Conservation (phyloP, 2,329 filamentous ascomycete species). For the Penicillium sp. region DNA sequence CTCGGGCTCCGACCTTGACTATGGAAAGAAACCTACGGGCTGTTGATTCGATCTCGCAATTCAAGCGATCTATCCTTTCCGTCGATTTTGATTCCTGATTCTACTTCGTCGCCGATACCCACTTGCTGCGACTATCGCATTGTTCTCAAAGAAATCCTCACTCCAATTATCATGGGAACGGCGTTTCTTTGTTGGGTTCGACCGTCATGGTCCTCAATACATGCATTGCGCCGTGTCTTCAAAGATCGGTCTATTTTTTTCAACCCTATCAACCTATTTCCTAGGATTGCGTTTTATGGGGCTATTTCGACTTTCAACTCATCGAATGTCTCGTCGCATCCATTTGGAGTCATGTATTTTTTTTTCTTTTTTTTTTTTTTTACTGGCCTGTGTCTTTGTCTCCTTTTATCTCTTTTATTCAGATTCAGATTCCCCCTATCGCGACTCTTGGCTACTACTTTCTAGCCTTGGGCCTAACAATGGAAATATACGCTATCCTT, state of each 20-base stretch:
- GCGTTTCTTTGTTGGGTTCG: conserved; percentile 3
- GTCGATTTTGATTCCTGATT: not conserved
- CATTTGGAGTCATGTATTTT: conserved; percentile 11
- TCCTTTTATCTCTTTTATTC: not conserved
- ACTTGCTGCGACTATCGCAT: not conserved
- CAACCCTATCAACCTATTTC: conserved; percentile 12
- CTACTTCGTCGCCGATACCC: conserved; percentile 12
- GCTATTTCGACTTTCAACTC: not conserved
- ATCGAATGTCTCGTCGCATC: conserved; percentile 13
- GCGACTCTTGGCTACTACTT: conserved; percentile 20
- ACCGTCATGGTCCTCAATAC: conserved; percentile 2
- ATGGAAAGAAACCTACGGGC: not conserved
- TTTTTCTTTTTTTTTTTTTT: not conserved
- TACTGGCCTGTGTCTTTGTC: not conserved
- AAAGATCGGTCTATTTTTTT: conserved; percentile 7
- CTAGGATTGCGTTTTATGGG: conserved; percentile 3
- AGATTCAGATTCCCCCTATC: conserved; percentile 14
- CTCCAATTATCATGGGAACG: conserved; percentile 5
- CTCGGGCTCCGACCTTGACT: not conserved
- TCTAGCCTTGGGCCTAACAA: conserved; percentile 16
- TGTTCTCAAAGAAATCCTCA: conserved; percentile 5
- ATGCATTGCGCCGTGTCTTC: conserved; percentile 7
- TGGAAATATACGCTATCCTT: conserved; percentile 1
- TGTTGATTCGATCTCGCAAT: not conserved
- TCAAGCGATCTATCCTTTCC: not conserved